Evolutionary conservation across 2,329 filamentous ascomycete genomes (phyloP).

Genomic region (Fusarium anthophilum): DNA sequence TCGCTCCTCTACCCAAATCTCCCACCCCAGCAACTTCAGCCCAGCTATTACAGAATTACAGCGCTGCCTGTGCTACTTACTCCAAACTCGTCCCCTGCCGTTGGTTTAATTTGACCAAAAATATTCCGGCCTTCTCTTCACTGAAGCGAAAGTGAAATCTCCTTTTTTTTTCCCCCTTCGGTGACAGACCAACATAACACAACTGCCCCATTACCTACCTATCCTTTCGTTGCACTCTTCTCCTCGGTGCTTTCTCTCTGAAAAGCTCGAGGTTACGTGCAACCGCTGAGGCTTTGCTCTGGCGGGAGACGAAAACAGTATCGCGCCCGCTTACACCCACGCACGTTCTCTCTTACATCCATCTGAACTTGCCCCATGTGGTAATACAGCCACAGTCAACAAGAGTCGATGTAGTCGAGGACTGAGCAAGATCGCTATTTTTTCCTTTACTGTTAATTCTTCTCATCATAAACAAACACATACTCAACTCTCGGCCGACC

Average conservation of each 20-base stretch:
- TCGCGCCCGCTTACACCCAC: slow-evolving; percentile 39
- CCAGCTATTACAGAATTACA: not conserved
- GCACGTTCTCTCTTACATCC: slow-evolving; percentile 4
- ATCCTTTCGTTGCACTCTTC: slow-evolving; percentile 1
- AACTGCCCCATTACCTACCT: not conserved
- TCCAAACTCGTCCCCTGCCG: slow-evolving; percentile 16
- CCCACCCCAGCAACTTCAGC: slow-evolving; percentile 20
- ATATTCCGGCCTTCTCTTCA: slow-evolving; percentile 13
- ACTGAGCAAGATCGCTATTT: slow-evolving; percentile 14
- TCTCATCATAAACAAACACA: not conserved
- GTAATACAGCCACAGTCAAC: slow-evolving; percentile 5
- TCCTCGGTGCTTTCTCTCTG: not conserved
- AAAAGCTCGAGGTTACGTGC: slow-evolving; percentile 4
- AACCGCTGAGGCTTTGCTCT: slow-evolving; percentile 32
- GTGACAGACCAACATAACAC: slow-evolving; percentile 13
- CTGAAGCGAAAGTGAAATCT: slow-evolving; percentile 25
- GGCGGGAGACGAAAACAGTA: slow-evolving; percentile 33
- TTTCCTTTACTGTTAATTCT: not conserved
- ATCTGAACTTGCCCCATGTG: slow-evolving; percentile 38
- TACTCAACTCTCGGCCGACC: not conserved
- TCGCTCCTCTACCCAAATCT: slow-evolving; percentile 10
- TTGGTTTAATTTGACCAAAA: slow-evolving; percentile 36
- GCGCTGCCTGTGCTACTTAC: not conserved
- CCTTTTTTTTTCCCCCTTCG: slow-evolving; percentile 11
- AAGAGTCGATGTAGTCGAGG: slow-evolving; percentile 30